Base-by-base conservation (phyloP, 106 monocot species). In the Acanthochlamys bracteata region DNA sequence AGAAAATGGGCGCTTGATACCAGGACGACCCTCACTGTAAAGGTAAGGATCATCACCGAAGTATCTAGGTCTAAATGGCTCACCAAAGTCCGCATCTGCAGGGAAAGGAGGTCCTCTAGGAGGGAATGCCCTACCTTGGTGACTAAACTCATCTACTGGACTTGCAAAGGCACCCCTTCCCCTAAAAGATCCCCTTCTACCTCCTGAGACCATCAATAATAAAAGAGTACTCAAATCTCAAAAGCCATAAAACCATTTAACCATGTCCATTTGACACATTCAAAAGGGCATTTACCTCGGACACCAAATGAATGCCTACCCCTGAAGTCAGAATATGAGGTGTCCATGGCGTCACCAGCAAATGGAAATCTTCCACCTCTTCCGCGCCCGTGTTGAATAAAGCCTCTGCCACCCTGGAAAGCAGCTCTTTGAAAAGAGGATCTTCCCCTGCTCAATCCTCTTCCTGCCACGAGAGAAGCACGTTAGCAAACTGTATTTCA, bases 371-470 rank as follows among this genome's bases (percentile, higher is more conserved):
- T 70, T 57, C 89, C 79, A 73, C 66, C 73, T 64, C 88, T 75
- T 24, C 75, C 80, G 58, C 76, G 82, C 11, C 78, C 81, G 68
- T 68, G 75, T 25, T 68, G 24, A 54, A 66, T 20, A 49, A 84
- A 84, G 21, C 76, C 79, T 63, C 89, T 74, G 1, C 78, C 76
- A 65, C 84, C 76, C 3, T 68, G 70, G 79, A 84, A 84, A 4
- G 81, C 84, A 56, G 71, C 84, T 63, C 78, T 70, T n/a, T 67
- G 39, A 39, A 59, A 66, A 41, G 72, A 59, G 74, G 60, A 75
- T 62, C 84, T 84, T 13, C 84, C 89, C 69, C 89, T 78, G 54
- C 79, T 74, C 76, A 76, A 79, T 69, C 84, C 89, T 59, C 81
- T 84, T 15, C 89, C 89, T 84, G 67, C 43, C 56, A 17, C 60